Evolutionary conservation across 2,329 filamentous ascomycete genomes (phyloP), one percentile per base, ranked within the genome.

Genomic region (Phyllosticta citrichinensis): DNA sequence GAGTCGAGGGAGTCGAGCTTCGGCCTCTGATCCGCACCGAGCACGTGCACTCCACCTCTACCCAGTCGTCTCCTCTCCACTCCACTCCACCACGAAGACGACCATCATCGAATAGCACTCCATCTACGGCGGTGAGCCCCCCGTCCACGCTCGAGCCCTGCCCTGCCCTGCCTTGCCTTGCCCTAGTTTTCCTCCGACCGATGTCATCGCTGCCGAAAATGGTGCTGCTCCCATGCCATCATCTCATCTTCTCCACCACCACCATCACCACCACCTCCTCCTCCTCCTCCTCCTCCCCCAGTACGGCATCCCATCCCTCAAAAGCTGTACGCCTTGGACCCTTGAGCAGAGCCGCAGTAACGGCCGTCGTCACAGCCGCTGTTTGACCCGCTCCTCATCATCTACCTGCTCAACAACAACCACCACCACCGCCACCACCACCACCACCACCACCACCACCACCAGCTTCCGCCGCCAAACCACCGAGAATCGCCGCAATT

Each of bases 21-120:
- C 59, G 59, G 59, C 40, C 40, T 61, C 52, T 61, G 59, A 61
- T 61, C 59, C 59, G 59, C 59, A 57, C 54, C 53, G 19, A 24
- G 59, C 59, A 61, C 59, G 59, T 61, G 59, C 56, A 30, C 17
- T 40, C 35, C 3, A 17, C n/a, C 33, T 17, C 14, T n/a, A 17
- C 35, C 33, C 33, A n/a, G n/a, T n/a, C n/a, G n/a, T n/a, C n/a
- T n/a, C n/a, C n/a, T n/a, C n/a, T n/a, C 12, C 17, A 14, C 35
- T 40, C 35, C 35, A 12, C 40, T 47, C 40, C 40, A 47, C 40
- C 17, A 47, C 6, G 12, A n/a, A n/a, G n/a, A n/a, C n/a, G n/a
- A n/a, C n/a, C n/a, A n/a, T n/a, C n/a, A n/a, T n/a, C n/a, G n/a
- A 30, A 47, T 47, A 14, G 19, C 40, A 47, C 40, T 47, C 8